A percentile compares a stretch with the other conserved stretches of the same genome.
Evolutionary conservation across 1,139 yeast genomes (phyloP).

Genomic region (Saccharomyces uvarum): DNA sequence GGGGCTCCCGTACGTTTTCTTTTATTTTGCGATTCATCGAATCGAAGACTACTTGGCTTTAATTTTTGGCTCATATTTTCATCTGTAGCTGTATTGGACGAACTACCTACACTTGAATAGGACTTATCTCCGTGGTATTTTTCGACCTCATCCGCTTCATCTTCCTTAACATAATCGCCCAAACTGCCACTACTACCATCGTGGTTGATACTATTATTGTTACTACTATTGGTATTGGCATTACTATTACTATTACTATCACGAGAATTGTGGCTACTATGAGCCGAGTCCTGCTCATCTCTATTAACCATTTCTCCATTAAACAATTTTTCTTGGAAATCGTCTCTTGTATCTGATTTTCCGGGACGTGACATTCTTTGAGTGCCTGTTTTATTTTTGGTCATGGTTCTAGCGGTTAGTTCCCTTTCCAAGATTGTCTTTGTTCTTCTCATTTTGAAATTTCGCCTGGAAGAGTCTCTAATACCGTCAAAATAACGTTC

Average conservation of each 20-base stretch:
- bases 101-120: background rate
- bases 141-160: background rate
- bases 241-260: background rate
- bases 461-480: constrained; percentile 60
- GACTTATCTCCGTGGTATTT: background rate
- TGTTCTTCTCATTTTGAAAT: constrained; percentile 71
- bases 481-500: constrained; percentile 82
- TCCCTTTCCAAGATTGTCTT: constrained; percentile 44
- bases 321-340: constrained; percentile 31
- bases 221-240: background rate
- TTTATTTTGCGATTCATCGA: constrained; percentile 2
- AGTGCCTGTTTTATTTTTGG: constrained; percentile 20
- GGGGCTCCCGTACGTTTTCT: background rate
- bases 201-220: background rate
- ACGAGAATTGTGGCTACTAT: background rate
- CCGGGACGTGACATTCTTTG: background rate
- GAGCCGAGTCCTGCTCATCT: constrained; percentile 21
- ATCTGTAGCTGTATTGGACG: background rate
- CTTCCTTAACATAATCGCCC: background rate
- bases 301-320: constrained; percentile 31
- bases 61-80: constrained; percentile 5
- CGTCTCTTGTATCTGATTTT: constrained; percentile 5
- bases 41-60: background rate
- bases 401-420: constrained; percentile 48
- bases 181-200: background rate